Evolutionary conservation across 2,329 filamentous ascomycete species (phyloP).

Genomic region (Cladosporium phlei): DNA sequence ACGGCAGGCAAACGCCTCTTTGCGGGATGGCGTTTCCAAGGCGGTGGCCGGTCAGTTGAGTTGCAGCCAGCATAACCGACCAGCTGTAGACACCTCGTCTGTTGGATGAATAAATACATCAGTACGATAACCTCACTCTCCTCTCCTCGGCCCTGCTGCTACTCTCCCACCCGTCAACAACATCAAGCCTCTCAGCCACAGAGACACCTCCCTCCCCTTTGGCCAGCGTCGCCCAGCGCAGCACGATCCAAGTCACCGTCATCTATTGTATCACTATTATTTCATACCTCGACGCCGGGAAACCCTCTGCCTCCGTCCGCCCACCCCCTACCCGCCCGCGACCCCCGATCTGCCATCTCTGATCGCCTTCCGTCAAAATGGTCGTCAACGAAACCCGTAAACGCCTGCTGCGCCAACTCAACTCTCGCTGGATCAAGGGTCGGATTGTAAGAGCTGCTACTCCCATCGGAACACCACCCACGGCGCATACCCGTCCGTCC

Average conservation of each 20-base stretch:
- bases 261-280: constrained; percentile 7
- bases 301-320: background rate
- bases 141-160: too few relatives aligned
- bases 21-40: too few relatives aligned
- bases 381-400: constrained; percentile 38
- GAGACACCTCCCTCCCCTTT: background rate
- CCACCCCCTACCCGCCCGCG: background rate
- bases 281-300: background rate
- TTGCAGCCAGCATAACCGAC: too few relatives aligned
- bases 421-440: constrained; percentile 68
- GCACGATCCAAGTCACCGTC: constrained; percentile 1
- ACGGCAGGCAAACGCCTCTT: too few relatives aligned
- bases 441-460: constrained; percentile 53
- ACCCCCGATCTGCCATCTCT: background rate
- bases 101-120: too few relatives aligned
- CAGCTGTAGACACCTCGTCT: too few relatives aligned
- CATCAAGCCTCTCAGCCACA: too few relatives aligned
- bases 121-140: too few relatives aligned
- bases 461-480: background rate
- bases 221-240: background rate
- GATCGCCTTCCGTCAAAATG: constrained; percentile 31
- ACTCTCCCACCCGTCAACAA: too few relatives aligned
- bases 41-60: too few relatives aligned
- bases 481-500: background rate
- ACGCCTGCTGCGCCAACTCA: constrained; percentile 61